Evolutionary conservation across 306 rosid genomes (phyloP), one percentile per base, ranked within the genome.

Genomic region (Trichosanthes cucumerina): DNA sequence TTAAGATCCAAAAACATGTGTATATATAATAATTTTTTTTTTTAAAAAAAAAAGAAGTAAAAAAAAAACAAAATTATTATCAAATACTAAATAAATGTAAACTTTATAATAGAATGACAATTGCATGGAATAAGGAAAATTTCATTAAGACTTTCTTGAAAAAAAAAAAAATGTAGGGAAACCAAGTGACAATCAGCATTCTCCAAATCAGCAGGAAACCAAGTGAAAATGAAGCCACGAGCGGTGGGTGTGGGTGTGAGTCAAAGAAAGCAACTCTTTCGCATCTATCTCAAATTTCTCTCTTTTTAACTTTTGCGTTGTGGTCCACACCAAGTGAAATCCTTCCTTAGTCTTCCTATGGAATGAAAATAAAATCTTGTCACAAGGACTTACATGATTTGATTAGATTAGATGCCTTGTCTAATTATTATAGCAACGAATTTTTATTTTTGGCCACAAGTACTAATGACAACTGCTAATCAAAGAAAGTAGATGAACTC

Each of bases 241-340:
- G 50, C 6, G 4, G 50, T 21, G 64, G 4, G 50, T 21, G 64
- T 3, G 64, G 5, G 3, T 1, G 16, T 3, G 33, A 31, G 18
- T 63, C 4, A 16, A 63, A 63, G 5, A 63, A 63, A 63, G 41
- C 4, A 4, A 14, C 10, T 63, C 0, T 15, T 15, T 63, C 7
- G 33, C 15, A 16, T 28, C 56, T 16, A 14, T 53, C 0, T 31
- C 41, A 31, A 26, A 31, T 24, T 1, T 3, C 66, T 59, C 36
- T 6, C n/a, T 1, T 7, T 28, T 21, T 59, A 26, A 21, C 66
- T 59, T 60, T 60, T 28, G 39, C 28, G 39, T 33, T 33, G 71
- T 64, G 71, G 44, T 64, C 71, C 71, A 64, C 71, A 64, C 71
- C 3, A 64, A 64, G 43, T 14, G 71, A 64, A 64, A 59, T 64